phyloP scores from a whole-genome alignment of 1,284 basidiomycete genomes.

The Marasmius tenuissimus region DNA sequence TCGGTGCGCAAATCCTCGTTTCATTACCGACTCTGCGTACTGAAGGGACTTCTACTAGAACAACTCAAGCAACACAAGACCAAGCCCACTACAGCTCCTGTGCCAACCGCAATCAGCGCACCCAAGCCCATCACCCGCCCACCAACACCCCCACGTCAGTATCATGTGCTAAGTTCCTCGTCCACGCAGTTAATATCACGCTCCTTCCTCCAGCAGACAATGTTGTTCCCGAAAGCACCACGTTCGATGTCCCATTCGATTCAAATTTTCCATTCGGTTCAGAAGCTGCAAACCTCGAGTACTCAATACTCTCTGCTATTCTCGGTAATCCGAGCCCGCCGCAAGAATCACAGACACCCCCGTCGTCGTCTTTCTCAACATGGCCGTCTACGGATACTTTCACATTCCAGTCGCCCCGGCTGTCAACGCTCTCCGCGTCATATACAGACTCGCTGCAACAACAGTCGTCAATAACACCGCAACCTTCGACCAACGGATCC shows the following conservation, averaged over 20 bases:
- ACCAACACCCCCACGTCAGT: constrained; percentile 25
- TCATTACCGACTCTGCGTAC: constrained; percentile 18
- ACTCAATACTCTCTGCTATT: constrained; percentile 90
- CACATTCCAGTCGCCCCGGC: constrained; percentile 39
- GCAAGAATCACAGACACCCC: constrained; percentile 47
- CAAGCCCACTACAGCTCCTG: constrained; percentile 16
- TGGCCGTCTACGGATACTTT: constrained; percentile 43
- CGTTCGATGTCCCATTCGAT: constrained; percentile 65
- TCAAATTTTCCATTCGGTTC: constrained; percentile 74
- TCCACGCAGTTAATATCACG: constrained; percentile 11
- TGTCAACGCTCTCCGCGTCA: constrained; percentile 32
- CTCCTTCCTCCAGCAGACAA: constrained; percentile 39
- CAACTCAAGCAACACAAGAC: constrained; percentile 59
- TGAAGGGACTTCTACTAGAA: constrained; percentile 52
- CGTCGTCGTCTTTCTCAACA: constrained; percentile 40
- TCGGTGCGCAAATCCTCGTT: constrained; percentile 56
- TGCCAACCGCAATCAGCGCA: constrained; percentile 22
- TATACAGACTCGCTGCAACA: constrained; percentile 39
- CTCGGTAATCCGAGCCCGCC: constrained; percentile 74
- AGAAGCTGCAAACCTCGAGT: constrained; percentile 88
- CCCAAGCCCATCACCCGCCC: constrained; percentile 3
- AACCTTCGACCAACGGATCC: constrained; percentile 30
- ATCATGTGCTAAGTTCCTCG: not conserved
- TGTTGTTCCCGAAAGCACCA: constrained; percentile 54
- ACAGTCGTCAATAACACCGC: constrained; percentile 17